Base-by-base conservation (phyloP, 306 rosid genomes). In the Pyrus bretschneideri region DNA sequence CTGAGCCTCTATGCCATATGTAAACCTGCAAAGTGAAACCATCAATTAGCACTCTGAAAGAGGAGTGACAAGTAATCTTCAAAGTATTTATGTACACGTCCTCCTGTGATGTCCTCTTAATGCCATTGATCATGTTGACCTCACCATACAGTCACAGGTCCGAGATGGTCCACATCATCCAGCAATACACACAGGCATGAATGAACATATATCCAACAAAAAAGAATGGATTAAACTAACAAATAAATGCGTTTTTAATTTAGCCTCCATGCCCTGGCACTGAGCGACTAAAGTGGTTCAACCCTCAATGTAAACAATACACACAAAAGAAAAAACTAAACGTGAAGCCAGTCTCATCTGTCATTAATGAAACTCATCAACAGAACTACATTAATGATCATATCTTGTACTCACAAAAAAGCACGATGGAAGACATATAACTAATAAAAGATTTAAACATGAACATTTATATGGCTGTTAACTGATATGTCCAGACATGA, bases 1-100 rank as follows among this genome's bases (percentile, higher is more conserved):
- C 89, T 4, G 98, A 84, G 75, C 81, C 82, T 88, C 97, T 82
- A 74, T 82, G 97, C 99, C 98, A 96, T 79, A 96, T 78, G 73
- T 96, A 92, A 68, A 96, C 98, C 99, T 96, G 82, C 81, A 70
- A 25, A 65, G 80, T 54, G 68, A 77, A 81, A 13, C 62, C 63
- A 82, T 69, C 71, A 21, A 46, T 80, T 57, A 57, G 78, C 79
- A 69, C 38, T 55, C 4, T 31, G 27, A 40, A 29, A 42, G 19
- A 23, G 38, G 42, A 68, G 73, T 11, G 49, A 51, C 6, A 62
- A 60, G 23, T 12, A 21, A 42, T 70, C 19, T 18, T 58, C 80
- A 67, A 46, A 46, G 19, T 7, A 46, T 14, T 46, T 46, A 46
- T 46, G 52, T 46, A 46, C 52, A 46, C 1, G 5, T 46, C 54